These are phyloP conservation scores for Pyrus communis DNA, from an alignment of 306 rosid species.

Conservation along the genomic window DNA sequence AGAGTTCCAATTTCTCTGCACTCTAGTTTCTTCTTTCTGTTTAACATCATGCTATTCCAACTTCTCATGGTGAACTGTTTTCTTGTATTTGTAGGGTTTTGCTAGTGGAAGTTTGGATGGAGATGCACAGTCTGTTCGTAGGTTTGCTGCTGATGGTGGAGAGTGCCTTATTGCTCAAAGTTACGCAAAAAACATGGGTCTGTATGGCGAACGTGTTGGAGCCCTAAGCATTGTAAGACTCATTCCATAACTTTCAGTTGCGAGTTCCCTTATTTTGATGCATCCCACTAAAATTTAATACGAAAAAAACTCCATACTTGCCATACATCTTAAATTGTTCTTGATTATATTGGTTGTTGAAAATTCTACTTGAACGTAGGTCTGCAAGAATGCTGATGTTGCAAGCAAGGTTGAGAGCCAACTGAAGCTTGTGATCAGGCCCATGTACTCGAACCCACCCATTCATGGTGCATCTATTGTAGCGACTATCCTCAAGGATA, in stretches of 20 bases:
- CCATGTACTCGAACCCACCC: slow-evolving; percentile 97
- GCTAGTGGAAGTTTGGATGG: slow-evolving; percentile 95
- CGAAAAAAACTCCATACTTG: not conserved
- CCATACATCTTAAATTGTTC: not conserved
- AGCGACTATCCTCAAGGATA: slow-evolving; percentile 79
- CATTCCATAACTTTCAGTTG: not conserved
- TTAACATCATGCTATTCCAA: not conserved
- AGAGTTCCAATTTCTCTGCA: not conserved
- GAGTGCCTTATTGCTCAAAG: slow-evolving; percentile 90
- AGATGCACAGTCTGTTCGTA: slow-evolving; percentile 83
- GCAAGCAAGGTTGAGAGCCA: slow-evolving; percentile 92
- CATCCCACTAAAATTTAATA: not conserved
- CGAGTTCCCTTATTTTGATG: not conserved
- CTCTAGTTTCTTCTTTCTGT: not conserved
- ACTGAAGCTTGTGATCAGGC: slow-evolving; percentile 92
- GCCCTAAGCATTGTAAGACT: slow-evolving; percentile 86
- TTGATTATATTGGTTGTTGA: slow-evolving; percentile 4
- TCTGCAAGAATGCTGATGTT: slow-evolving; percentile 72
- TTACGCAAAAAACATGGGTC: slow-evolving; percentile 97
- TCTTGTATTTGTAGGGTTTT: slow-evolving; percentile 56
- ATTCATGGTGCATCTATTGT: slow-evolving; percentile 99
- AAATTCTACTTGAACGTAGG: slow-evolving; percentile 31
- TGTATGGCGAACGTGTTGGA: slow-evolving; percentile 96
- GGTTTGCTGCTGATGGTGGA: slow-evolving; percentile 94
- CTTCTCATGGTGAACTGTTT: not conserved